Evolutionary conservation across 306 rosid species (phyloP), one percentile per base, ranked within the genome.

Genomic region (Malus sylvestris): DNA sequence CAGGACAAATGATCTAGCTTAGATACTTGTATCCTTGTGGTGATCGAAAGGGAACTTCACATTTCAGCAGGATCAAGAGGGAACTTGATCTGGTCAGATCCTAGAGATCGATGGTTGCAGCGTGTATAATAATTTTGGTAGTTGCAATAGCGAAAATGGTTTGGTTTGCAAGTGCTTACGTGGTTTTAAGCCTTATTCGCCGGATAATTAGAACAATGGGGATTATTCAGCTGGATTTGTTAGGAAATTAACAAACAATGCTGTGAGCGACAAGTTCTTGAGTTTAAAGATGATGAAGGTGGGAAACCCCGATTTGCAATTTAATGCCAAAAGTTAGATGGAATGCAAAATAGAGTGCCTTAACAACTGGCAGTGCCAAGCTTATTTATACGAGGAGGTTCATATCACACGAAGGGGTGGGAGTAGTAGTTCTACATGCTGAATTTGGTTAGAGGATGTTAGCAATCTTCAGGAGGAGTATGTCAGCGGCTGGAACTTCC

Each of bases 401-500:
- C 62, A 81, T 6, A 74, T 35, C 40, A 35, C 40, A 30, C 45
- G 20, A 27, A 29, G 15, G 12, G 81, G 81, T 19, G 75, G 75
- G 59, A 38, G 71, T 78, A 78, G 67, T 70, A 73, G 84, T 67
- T 81, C 88, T 14, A 82, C 82, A 14, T 91, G 95, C 81, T 88
- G 88, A 91, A 89, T 91, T 74, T 91, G 97, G 94, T 85, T 85
- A 12, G 87, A 86, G 77, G 94, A 91, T 72, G 86, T 91, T 79
- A 86, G 81, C 81, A 91, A 88, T 80, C 92, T 92, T 52, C 88
- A 88, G 84, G 96, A 90, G 82, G 92, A 82, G 74, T 86, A 86
- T 69, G 87, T 77, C 20, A 62, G 65, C 71, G 90, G 91, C n/a
- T 85, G 81, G 35, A 86, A 87, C 70, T 85, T 90, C n/a, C 76